These are phyloP conservation scores for Firmiana major DNA, from an alignment of 345 rosid species.

Conservation along the genomic window DNA sequence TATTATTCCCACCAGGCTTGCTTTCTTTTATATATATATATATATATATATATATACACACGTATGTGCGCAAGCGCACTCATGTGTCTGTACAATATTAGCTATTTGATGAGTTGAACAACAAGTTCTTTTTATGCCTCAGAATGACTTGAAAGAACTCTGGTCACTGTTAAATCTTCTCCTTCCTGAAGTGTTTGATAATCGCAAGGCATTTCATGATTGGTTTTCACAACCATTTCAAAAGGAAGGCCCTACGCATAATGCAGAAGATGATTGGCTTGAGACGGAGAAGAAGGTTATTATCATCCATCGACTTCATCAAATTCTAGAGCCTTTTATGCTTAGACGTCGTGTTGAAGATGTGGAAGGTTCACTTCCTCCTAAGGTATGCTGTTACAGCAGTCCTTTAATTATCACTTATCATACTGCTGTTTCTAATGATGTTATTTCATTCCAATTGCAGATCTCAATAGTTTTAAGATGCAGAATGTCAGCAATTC, in stretches of 20 bases:
- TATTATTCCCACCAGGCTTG: neutral
- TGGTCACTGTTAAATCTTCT: constrained; percentile 99
- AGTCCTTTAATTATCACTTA: constrained; percentile 10
- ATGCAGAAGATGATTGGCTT: constrained; percentile 99
- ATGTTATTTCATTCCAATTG: constrained; percentile 25
- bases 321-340: constrained; percentile 99
- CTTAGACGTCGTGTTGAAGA: constrained; percentile 99
- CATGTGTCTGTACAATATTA: too few species aligned
- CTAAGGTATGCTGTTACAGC: constrained; percentile 61
- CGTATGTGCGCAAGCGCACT: neutral
- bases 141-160: constrained; percentile 99
- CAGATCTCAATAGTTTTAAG: constrained; percentile 90
- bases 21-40: neutral
- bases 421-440: constrained; percentile 23
- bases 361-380: constrained; percentile 99
- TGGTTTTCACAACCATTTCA: constrained; percentile 99
- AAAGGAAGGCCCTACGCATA: constrained; percentile 74
- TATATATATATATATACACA: too few species aligned
- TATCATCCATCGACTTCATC: constrained; percentile 98
- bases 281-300: constrained; percentile 99
- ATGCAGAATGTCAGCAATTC: constrained; percentile 97
- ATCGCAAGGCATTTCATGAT: constrained; percentile 98
- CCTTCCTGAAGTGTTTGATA: constrained; percentile 98
- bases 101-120: constrained; percentile 8
- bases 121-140: constrained; percentile 23